phyloP scores from a whole-genome alignment of 108 stramenopile genomes.

The Nitzschia sp. region DNA sequence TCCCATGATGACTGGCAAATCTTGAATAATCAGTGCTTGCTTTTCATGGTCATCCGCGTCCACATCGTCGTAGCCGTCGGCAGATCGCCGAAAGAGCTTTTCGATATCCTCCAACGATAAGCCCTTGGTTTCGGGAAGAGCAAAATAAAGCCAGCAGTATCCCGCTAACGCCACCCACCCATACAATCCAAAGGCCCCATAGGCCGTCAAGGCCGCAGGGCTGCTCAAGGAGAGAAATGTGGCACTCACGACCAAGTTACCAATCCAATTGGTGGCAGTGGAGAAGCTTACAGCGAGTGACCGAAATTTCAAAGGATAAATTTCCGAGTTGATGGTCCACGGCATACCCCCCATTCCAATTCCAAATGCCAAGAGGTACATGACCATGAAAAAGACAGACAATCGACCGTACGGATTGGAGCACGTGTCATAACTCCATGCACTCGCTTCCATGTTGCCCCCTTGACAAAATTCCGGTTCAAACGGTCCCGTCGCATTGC shows the following conservation, averaged over 20 bases:
- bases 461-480: background rate
- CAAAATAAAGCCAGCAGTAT: constrained; percentile 56
- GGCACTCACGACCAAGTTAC: constrained; percentile 71
- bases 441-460: background rate
- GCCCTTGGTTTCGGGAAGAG: constrained; percentile 88
- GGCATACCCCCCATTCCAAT: constrained; percentile 84
- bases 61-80: constrained; percentile 18
- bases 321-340: constrained; percentile 89
- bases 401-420: constrained; percentile 53
- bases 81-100: constrained; percentile 49
- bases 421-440: constrained; percentile 44
- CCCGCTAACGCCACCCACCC: constrained; percentile 56
- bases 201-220: constrained; percentile 54
- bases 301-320: constrained; percentile 72
- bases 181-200: constrained; percentile 85
- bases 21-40: background rate
- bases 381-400: constrained; percentile 74
- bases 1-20: background rate
- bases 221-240: constrained; percentile 77
- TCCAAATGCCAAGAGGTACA: constrained; percentile 81
- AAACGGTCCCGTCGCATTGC: constrained; percentile 37
- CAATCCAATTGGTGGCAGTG: constrained; percentile 81
- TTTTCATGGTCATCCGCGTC: constrained; percentile 1
- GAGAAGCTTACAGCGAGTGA: constrained; percentile 62
- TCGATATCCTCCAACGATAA: constrained; percentile 80